Percentiles rank a stretch among this genome's conserved stretches.
phyloP scores from a whole-genome alignment of 2,329 filamentous ascomycete species.

The Apiospora pterosperma region DNA sequence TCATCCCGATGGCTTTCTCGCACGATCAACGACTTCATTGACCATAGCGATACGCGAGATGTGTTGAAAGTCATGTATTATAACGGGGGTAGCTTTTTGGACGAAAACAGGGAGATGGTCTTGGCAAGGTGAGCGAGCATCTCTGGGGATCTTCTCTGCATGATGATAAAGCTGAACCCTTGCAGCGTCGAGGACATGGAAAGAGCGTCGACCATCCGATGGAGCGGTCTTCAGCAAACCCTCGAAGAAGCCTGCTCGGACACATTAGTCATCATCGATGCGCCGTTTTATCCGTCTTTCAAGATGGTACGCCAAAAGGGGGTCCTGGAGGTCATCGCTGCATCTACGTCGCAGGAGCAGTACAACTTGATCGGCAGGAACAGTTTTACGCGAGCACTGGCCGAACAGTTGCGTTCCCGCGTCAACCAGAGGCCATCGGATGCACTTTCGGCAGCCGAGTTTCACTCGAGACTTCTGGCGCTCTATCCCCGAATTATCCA shows the following conservation, averaged over 20 bases:
- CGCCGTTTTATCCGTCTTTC: conserved; percentile 53
- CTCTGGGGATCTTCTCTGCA: background rate
- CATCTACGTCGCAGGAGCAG: conserved; percentile 51
- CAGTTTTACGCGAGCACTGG: conserved; percentile 49
- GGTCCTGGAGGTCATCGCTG: conserved; percentile 54
- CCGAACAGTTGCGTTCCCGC: conserved; percentile 46
- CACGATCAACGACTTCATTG: conserved; percentile 49
- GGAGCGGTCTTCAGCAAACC: conserved; percentile 54
- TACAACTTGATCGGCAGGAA: conserved; percentile 43
- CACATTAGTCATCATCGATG: conserved; percentile 56
- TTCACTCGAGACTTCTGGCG: conserved; percentile 51
- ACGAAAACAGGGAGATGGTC: conserved; percentile 54
- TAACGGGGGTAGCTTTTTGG: conserved; percentile 50
- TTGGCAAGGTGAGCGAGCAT: conserved; percentile 46
- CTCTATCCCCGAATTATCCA: conserved; percentile 49
- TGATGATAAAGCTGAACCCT: conserved; percentile 16
- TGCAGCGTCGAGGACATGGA: conserved; percentile 44
- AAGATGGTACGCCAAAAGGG: conserved; percentile 50
- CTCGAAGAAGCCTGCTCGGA: conserved; percentile 55
- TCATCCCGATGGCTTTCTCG: conserved; percentile 52
- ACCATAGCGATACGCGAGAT: conserved; percentile 51
- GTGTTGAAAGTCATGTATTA: conserved; percentile 59
- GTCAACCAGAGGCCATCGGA: conserved; percentile 39
- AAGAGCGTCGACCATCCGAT: conserved; percentile 46
- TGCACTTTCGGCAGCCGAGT: conserved; percentile 48